These are phyloP conservation scores for Populus nigra DNA, from an alignment of 345 rosid species.

Conservation along the genomic window DNA sequence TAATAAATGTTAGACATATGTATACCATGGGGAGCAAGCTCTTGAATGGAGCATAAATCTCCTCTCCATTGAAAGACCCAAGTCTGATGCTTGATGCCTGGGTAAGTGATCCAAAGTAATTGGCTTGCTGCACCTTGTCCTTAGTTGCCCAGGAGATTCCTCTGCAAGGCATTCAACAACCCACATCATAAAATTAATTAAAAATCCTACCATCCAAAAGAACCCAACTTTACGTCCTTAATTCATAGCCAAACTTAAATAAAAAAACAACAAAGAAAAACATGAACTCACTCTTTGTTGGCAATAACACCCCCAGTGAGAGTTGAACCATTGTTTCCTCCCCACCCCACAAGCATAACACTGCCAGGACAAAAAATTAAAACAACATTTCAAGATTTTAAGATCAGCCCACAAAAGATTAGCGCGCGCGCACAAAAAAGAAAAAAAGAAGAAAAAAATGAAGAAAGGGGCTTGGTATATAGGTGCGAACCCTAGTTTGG, in stretches of 20 bases:
- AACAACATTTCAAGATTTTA: background rate
- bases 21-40: slow-evolving; percentile 93
- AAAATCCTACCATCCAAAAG: background rate
- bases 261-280: background rate
- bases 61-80: slow-evolving; percentile 96
- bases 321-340: slow-evolving; percentile 91
- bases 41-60: slow-evolving; percentile 96
- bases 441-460: too few relatives aligned
- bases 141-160: slow-evolving; percentile 99
- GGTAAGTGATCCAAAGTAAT: slow-evolving; percentile 92
- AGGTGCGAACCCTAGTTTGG: slow-evolving; percentile 74
- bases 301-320: slow-evolving; percentile 90
- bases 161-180: slow-evolving; percentile 31
- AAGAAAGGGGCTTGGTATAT: background rate
- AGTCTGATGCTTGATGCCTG: slow-evolving; percentile 89
- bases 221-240: background rate
- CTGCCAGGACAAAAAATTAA: slow-evolving; percentile 29
- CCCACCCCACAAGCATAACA: slow-evolving; percentile 99
- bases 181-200: slow-evolving; percentile 2
- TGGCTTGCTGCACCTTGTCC: slow-evolving; percentile 95
- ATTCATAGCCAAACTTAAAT: background rate
- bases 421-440: too few relatives aligned
- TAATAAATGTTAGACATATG: background rate
- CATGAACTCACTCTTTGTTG: slow-evolving; percentile 72
- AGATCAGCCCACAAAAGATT: background rate